Conservation (phyloP, 2,329 filamentous ascomycete species). For the Alternaria novae-zelandiae region DNA sequence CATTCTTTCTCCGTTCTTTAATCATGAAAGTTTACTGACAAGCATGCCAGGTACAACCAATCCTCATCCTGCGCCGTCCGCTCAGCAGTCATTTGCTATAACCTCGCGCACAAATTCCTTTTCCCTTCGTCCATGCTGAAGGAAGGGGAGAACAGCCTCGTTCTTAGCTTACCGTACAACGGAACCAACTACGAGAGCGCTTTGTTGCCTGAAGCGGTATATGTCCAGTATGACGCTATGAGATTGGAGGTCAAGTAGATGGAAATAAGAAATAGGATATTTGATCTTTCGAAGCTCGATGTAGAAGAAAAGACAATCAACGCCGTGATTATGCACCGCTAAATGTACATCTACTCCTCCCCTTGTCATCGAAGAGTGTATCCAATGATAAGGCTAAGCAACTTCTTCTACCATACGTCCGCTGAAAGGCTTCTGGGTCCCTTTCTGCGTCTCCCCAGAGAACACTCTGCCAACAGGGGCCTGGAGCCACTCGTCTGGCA, state of each 20-base stretch:
- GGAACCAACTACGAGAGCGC: slow-evolving; percentile 62
- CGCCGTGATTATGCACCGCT: slow-evolving; percentile 1
- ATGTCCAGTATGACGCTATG: slow-evolving; percentile 71
- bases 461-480: slow-evolving; percentile 69
- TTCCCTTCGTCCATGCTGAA: slow-evolving; percentile 60
- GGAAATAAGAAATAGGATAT: neutral
- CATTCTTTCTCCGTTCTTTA: no score
- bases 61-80: slow-evolving; percentile 67
- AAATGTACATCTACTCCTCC: neutral
- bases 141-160: slow-evolving; percentile 62
- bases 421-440: slow-evolving; percentile 30
- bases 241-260: slow-evolving; percentile 61
- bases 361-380: neutral
- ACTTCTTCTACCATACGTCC: slow-evolving; percentile 49
- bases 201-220: slow-evolving; percentile 55
- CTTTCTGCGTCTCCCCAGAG: slow-evolving; percentile 33
- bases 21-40: slow-evolving; percentile 25
- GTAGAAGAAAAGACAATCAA: neutral
- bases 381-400: slow-evolving; percentile 19
- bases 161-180: slow-evolving; percentile 65
- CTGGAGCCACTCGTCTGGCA: slow-evolving; percentile 72
- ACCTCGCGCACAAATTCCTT: slow-evolving; percentile 64
- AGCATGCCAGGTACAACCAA: slow-evolving; percentile 56
- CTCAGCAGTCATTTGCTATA: slow-evolving; percentile 67
- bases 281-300: neutral